Percentiles rank a stretch among this genome's conserved stretches.
Conservation (phyloP, 2,329 filamentous ascomycete genomes). For the Sporothrix phasma region DNA sequence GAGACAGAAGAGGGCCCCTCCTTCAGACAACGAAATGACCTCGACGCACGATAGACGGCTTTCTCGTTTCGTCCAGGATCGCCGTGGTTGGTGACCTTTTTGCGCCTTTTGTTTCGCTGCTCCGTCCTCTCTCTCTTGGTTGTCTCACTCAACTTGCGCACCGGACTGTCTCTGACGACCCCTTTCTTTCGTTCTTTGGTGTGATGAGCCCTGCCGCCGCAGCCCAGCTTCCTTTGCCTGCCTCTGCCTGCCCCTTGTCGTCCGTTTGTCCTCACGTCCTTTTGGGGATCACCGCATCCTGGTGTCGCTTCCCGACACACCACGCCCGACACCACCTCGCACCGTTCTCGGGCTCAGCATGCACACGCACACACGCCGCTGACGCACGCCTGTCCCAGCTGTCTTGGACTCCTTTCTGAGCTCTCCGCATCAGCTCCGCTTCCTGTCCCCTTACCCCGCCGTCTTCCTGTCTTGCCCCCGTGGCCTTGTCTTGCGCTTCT, state of each 20-base stretch:
- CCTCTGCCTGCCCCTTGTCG: not conserved
- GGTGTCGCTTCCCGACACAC: too few species aligned
- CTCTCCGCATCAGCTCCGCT: not conserved
- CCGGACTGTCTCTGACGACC: not conserved
- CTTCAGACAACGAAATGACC: too few species aligned
- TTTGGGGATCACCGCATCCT: not conserved
- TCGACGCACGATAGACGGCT: not conserved
- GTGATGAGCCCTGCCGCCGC: not conserved
- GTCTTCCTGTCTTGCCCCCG: not conserved
- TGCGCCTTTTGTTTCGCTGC: not conserved
- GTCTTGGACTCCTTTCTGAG: not conserved
- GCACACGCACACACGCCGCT: not conserved
- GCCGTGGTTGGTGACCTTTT: not conserved
- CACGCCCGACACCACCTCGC: too few species aligned
- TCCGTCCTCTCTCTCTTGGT: not conserved
- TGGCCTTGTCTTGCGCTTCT: not conserved
- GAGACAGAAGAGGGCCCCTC: too few species aligned
- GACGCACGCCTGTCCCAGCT: not conserved
- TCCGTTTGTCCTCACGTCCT: not conserved
- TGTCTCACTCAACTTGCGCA: not conserved
- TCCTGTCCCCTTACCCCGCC: not conserved
- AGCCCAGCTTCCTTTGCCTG: not conserved
- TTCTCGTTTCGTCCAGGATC: slow-evolving; percentile 2
- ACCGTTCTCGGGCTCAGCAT: too few species aligned
- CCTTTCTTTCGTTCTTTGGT: not conserved